phyloP scores from a whole-genome alignment of 768 basidiomycete species.

The Sutorius australiensis region DNA sequence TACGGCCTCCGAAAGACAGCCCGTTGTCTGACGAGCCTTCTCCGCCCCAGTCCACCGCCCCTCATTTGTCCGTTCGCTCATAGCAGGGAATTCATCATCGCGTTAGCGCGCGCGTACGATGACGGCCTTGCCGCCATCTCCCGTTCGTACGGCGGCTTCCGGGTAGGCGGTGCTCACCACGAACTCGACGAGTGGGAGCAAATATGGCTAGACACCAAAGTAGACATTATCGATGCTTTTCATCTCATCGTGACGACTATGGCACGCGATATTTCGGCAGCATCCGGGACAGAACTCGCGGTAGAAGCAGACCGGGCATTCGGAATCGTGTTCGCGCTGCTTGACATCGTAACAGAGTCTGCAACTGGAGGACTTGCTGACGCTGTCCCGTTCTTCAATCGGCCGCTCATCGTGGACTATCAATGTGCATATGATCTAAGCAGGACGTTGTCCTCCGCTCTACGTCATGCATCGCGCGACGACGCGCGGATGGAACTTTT shows the following conservation, averaged over 20 bases:
- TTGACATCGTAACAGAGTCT: conserved; percentile 39
- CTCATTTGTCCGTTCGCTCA: conserved; percentile 51
- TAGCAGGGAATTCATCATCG: conserved; percentile 48
- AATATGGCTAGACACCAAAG: conserved; percentile 71
- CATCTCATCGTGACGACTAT: conserved; percentile 54
- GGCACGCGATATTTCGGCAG: conserved; percentile 44
- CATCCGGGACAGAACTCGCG: conserved; percentile 42
- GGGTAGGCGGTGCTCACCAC: conserved; percentile 25
- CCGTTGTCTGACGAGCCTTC: conserved; percentile 52
- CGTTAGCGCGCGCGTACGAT: conserved; percentile 60
- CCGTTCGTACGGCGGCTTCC: conserved; percentile 56
- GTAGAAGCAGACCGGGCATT: conserved; percentile 51
- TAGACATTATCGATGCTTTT: conserved; percentile 65
- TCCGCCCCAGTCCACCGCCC: conserved; percentile 47
- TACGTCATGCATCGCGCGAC: conserved; percentile 45
- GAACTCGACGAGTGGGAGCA: conserved; percentile 63
- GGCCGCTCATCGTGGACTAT: conserved; percentile 66
- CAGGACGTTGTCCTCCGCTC: conserved; percentile 42
- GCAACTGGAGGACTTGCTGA: conserved; percentile 12
- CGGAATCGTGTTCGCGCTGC: conserved; percentile 55
- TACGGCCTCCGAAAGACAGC: conserved; percentile 64
- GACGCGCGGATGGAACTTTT: conserved; percentile 58
- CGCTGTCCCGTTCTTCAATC: conserved; percentile 60
- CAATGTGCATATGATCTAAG: conserved; percentile 63
- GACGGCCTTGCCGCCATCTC: conserved; percentile 52